Base-by-base conservation (phyloP, 805 yeast genomes). In the Kurtzmaniella cleridarum region DNA sequence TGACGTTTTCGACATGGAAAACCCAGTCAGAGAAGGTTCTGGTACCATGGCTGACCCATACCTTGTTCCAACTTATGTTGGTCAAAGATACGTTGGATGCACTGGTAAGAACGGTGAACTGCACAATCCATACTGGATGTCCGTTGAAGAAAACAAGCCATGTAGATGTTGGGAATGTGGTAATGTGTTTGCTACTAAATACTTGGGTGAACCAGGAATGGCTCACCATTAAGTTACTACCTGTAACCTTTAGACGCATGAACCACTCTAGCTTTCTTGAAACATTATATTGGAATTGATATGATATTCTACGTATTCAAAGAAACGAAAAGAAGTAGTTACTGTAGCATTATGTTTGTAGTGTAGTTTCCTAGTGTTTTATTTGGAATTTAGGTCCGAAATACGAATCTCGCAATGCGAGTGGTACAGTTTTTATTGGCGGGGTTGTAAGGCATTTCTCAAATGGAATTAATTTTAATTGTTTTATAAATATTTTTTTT, bases 81-180 rank as follows among this genome's bases (percentile, higher is more conserved):
- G 86, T 54, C 80, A 79, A 76, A 85, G 97, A 75, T 91, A 87
- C 62, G 90, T 93, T 57, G 98, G 98, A 48, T 93, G 98, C 75
- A 84, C 95, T 49, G 98, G 98, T 60, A 51, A 49, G 29, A 96
- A 95, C 59, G 95, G 89, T 42, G 95, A 86, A 48, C 82, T 93
- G 50, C 98, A 90, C 70, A 81, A 78, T 55, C 78, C 87, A 50
- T 79, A 81, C 82, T 91, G 97, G 96, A 78, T 90, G 73, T 81
- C 80, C 68, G 95, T 95, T 55, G 84, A 89, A 51, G 78, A 74
- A 49, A 85, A 78, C 36, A 73, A 86, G 67, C 84, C 84, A 45
- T 85, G 85, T 52, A 88, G 98, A 81, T 93, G 97, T 73, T 87
- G 96, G 96, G 96, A 93, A 69, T 91, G 98, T 68, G 98, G 98